Evolutionary conservation across 2,329 filamentous ascomycete species (phyloP).

Genomic region (Verticillium longisporum): DNA sequence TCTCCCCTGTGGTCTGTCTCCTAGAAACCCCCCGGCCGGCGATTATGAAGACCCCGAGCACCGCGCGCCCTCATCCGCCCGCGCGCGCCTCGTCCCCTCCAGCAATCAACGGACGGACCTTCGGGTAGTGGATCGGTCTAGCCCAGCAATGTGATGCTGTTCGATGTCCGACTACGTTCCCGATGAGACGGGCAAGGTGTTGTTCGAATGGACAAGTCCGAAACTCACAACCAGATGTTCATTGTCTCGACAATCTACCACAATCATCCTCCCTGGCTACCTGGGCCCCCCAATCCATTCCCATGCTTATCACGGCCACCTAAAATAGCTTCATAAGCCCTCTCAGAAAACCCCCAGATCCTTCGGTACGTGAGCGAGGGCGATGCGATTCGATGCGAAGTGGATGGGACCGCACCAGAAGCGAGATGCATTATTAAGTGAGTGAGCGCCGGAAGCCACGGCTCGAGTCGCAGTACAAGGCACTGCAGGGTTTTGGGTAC

Average conservation of each 20-base stretch:
- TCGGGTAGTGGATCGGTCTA: background rate
- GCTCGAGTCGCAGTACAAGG: background rate
- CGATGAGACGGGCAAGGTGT: too few relatives aligned
- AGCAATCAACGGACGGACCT: background rate
- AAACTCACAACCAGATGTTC: too few relatives aligned
- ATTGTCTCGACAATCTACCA: background rate
- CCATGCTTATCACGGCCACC: too few relatives aligned
- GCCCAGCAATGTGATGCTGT: background rate
- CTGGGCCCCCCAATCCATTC: background rate
- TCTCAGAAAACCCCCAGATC: too few relatives aligned
- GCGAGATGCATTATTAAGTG: background rate
- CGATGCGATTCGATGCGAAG: background rate
- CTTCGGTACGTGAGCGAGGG: background rate
- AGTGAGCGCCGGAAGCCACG: slow-evolving; percentile 1
- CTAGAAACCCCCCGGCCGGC: background rate
- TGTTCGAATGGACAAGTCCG: background rate
- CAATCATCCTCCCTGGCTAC: background rate
- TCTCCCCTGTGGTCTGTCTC: background rate
- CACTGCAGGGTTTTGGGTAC: slow-evolving; percentile 1
- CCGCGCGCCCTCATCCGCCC: background rate
- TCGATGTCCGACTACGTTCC: background rate
- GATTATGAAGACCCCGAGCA: background rate
- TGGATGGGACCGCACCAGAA: background rate
- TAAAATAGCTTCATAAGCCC: too few relatives aligned
- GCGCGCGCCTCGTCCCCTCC: background rate